Evolutionary conservation across 352 stramenopile species (phyloP).

Genomic region (Globisporangium canariense): DNA sequence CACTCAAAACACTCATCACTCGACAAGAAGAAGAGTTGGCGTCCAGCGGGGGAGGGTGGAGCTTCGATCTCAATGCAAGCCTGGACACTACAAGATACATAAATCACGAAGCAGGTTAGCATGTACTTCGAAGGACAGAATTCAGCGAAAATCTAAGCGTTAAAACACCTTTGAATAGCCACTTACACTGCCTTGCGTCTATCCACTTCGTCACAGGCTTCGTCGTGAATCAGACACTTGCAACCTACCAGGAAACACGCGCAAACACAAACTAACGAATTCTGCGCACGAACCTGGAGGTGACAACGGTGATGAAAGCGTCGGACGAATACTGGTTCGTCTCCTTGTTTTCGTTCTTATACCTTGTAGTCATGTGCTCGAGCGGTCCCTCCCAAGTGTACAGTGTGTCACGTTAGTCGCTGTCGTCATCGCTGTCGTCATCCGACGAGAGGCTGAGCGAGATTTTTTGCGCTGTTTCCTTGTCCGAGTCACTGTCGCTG

Average conservation of each 20-base stretch:
- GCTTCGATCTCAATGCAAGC: not conserved
- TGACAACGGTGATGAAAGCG: not conserved
- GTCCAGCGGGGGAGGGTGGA: not conserved
- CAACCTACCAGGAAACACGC: not conserved
- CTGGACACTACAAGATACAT: not conserved
- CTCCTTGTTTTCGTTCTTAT: constrained; percentile 6
- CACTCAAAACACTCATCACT: not conserved
- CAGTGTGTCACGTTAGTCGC: constrained; percentile 17
- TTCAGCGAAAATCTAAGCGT: too few species aligned
- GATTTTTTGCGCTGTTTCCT: constrained; percentile 57
- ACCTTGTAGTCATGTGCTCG: not conserved
- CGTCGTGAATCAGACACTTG: not conserved
- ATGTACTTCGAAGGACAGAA: not conserved
- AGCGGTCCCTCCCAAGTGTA: not conserved
- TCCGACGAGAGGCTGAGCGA: constrained; percentile 70
- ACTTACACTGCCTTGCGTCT: not conserved
- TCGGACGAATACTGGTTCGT: not conserved
- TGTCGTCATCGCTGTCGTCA: constrained; percentile 48
- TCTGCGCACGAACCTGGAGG: not conserved
- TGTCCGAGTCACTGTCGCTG: constrained; percentile 56
- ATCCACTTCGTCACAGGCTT: not conserved
- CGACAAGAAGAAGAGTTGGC: not conserved
- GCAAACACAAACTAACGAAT: not conserved
- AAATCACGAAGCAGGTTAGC: not conserved
- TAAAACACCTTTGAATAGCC: not conserved